Evolutionary conservation across 352 stramenopile genomes (phyloP), one percentile per base, ranked within the genome.

Genomic region (Poterioochromonas sp.): DNA sequence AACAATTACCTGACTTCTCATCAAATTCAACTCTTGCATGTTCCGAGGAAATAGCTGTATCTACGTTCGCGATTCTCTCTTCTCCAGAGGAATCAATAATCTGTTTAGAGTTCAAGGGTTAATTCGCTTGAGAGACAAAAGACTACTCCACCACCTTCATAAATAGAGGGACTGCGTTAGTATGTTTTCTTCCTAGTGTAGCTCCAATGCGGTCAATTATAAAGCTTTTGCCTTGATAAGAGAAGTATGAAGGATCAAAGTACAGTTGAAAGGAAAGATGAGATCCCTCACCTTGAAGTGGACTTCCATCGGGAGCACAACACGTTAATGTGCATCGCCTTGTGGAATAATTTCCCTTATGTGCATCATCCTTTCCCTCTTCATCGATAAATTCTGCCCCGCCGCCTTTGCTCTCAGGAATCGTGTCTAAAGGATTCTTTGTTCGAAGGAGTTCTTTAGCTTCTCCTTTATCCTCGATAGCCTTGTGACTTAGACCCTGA

Each of bases 221-320:
- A 79, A 83, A 88, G 32, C 58, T 47, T 35, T 74, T 65, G 0
- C 41, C 43, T 77, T 8, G 3, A 68, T n/a, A n/a, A n/a, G n/a
- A n/a, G n/a, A n/a, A n/a, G n/a, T n/a, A n/a, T n/a, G n/a, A n/a
- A n/a, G n/a, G n/a, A n/a, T n/a, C n/a, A n/a, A n/a, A n/a, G n/a
- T n/a, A n/a, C n/a, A n/a, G n/a, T n/a, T n/a, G n/a, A n/a, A n/a
- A n/a, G n/a, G n/a, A n/a, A n/a, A n/a, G n/a, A n/a, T n/a, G n/a
- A n/a, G n/a, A n/a, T n/a, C n/a, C n/a, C n/a, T 32, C 8, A 58
- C 68, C 80, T 81, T 87, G 81, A 41, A 88, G 84, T 1, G 84
- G 84, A 5, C 82, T 84, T 0, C 84, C 84, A 76, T 87, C 84
- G 1, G 84, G 84, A n/a, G 83, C 83, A 76, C 86, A 87, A 78